phyloP scores from a whole-genome alignment of 371 early-diverging fungal species.

The Mortierella sp. region DNA sequence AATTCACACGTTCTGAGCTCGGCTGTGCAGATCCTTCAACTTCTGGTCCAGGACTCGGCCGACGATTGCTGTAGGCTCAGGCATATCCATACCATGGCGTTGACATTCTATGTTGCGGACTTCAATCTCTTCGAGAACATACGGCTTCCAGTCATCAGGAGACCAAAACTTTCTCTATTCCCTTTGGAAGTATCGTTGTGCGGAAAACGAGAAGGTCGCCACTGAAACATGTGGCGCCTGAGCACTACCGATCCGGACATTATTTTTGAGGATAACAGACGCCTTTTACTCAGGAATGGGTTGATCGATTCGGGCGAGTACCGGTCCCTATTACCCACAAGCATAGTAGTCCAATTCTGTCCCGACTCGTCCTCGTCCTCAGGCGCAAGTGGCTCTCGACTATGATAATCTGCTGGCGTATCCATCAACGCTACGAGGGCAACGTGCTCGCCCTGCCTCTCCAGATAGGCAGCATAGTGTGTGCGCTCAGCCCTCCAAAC shows the following conservation, averaged over 20 bases:
- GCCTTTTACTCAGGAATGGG: not conserved
- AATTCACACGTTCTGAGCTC: too few species aligned
- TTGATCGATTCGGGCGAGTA: not conserved
- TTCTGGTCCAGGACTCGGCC: conserved; percentile 3
- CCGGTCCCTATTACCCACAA: not conserved
- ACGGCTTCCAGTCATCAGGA: conserved; percentile 2
- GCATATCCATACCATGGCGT: not conserved
- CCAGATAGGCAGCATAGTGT: not conserved
- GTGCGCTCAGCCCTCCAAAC: conserved; percentile 14
- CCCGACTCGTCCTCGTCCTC: not conserved
- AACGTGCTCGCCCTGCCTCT: conserved; percentile 1
- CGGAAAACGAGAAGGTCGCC: not conserved
- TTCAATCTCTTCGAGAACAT: conserved; percentile 1
- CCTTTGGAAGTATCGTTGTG: not conserved
- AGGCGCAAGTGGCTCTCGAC: too few species aligned
- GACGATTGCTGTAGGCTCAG: not conserved
- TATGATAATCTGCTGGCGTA: conserved; percentile 4
- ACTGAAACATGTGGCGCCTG: not conserved
- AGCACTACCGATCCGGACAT: not conserved
- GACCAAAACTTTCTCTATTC: not conserved
- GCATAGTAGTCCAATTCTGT: not conserved
- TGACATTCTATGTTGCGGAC: not conserved
- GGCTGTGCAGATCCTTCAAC: too few species aligned
- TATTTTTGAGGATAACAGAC: not conserved
- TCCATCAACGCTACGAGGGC: conserved; percentile 7